Conservation (phyloP, 2,329 filamentous ascomycete genomes). For the Plenodomus lindquistii region DNA sequence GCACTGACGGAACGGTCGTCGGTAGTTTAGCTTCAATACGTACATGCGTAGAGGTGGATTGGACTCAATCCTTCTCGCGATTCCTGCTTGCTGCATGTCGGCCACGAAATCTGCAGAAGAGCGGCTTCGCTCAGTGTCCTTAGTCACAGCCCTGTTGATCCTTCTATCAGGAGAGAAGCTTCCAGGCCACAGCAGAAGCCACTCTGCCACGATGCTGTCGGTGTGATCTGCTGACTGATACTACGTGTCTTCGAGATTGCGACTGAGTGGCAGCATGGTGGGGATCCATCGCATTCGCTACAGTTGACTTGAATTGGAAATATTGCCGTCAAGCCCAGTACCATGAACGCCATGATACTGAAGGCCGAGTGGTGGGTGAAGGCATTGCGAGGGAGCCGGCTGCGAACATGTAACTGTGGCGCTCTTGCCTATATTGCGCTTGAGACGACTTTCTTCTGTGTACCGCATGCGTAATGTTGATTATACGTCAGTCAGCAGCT, state of each 20-base stretch:
- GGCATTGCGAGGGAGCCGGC: neutral
- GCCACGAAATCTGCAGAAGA: neutral
- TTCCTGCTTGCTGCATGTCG: constrained; percentile 12
- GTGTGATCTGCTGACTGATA: constrained; percentile 13
- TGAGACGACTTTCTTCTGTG: constrained; percentile 2
- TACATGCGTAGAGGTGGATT: constrained; percentile 5
- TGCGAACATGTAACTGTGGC: neutral
- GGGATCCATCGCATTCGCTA: neutral
- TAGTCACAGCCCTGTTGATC: constrained; percentile 10
- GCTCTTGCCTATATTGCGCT: neutral
- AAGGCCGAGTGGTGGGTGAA: neutral
- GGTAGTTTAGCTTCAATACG: neutral
- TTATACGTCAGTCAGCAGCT: constrained; percentile 5
- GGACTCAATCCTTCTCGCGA: neutral
- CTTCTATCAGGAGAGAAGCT: neutral
- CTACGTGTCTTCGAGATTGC: neutral
- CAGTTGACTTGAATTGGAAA: neutral
- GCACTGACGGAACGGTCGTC: neutral
- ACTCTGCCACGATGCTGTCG: neutral
- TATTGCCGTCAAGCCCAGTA: neutral
- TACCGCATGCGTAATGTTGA: neutral
- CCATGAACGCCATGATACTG: neutral
- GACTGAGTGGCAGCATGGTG: neutral
- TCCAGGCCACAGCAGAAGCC: constrained; percentile 5
- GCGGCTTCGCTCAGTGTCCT: constrained; percentile 15